Evolutionary conservation across 2,329 filamentous ascomycete genomes (phyloP), one percentile per base, ranked within the genome.

Genomic region (Botrytis pseudocinerea): DNA sequence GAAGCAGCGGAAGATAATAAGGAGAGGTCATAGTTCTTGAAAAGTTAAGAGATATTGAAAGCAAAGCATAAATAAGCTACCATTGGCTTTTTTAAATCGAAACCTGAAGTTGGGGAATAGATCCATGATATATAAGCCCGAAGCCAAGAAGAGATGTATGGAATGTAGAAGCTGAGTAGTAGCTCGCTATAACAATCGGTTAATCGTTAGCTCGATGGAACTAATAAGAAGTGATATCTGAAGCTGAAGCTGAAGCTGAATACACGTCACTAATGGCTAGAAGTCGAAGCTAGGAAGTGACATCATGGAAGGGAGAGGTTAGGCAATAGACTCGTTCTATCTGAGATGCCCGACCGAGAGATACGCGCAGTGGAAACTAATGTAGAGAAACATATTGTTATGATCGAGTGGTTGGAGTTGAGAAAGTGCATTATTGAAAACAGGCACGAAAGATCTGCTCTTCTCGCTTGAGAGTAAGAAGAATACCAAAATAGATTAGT

Each of bases 181-280:
- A 5, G 54, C 25, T 54, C 25, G 25, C 2, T 54, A 54, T n/a
- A n/a, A 16, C 5, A n/a, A 54, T 54, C 0, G 16, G 0, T 16
- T 6, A 1, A 25, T 14, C 0, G 10, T 0, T 4, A n/a, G 48
- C 1, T 51, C 10, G n/a, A 57, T 18, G 0, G 6, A 57, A 2
- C 6, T n/a, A 57, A n/a, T 8, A 57, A 57, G 12, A 16, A 28
- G n/a, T 57, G 8, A 9, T 57, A 4, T 28, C 14, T 14, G 28
- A 20, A 59, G 54, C 18, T 9, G 28, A 20, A 59, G 54, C 18
- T 9, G 28, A 59, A 32, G 18, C 3, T 32, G 54, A 59, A 22
- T 14, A 35, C 3, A 59, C 6, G 8, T 35, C 54, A 59, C 9
- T 32, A 20, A 1, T 22, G 14, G n/a, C 28, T 59, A 22, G 54